Evolutionary conservation across 768 basidiomycete species (phyloP).

Genomic region (Kwoniella botswanensis): DNA sequence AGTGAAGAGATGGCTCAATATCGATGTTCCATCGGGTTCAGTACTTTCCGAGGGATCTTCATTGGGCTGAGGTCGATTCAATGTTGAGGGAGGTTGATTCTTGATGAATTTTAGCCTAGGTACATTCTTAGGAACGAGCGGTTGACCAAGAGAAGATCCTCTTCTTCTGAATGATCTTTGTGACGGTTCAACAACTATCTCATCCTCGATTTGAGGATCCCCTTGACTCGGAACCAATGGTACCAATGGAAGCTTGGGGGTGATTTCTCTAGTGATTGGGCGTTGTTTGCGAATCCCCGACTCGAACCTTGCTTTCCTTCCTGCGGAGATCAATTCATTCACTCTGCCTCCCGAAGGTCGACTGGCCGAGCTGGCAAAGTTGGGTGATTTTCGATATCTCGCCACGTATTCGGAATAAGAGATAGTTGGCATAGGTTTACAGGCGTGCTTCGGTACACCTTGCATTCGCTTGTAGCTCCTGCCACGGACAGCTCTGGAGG

Average conservation of each 20-base stretch:
- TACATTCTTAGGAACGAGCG: neutral
- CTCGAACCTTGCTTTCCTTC: slow-evolving; percentile 14
- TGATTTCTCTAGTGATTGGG: neutral
- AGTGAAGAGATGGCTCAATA: neutral
- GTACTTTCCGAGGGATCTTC: neutral
- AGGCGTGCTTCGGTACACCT: slow-evolving; percentile 6
- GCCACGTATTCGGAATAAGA: slow-evolving; percentile 9
- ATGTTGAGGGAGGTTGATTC: neutral
- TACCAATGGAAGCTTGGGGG: neutral
- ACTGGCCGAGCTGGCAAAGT: neutral
- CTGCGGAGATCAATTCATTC: slow-evolving; percentile 15
- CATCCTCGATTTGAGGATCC: slow-evolving; percentile 5
- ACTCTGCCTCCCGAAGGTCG: neutral
- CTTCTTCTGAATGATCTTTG: neutral
- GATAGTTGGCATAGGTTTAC: slow-evolving; percentile 12
- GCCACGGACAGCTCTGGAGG: neutral
- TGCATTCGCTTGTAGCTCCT: slow-evolving; percentile 10
- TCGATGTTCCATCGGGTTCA: neutral
- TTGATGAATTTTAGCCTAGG: neutral
- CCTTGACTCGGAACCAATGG: neutral
- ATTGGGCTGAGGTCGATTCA: neutral
- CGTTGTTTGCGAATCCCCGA: slow-evolving; percentile 7
- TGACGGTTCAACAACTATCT: slow-evolving; percentile 1
- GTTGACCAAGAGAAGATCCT: neutral
- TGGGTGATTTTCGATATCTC: neutral